Percentiles rank a stretch among this genome's conserved stretches.
phyloP scores from a whole-genome alignment of 345 rosid genomes.

The Cardamine chenopodiifolia region DNA sequence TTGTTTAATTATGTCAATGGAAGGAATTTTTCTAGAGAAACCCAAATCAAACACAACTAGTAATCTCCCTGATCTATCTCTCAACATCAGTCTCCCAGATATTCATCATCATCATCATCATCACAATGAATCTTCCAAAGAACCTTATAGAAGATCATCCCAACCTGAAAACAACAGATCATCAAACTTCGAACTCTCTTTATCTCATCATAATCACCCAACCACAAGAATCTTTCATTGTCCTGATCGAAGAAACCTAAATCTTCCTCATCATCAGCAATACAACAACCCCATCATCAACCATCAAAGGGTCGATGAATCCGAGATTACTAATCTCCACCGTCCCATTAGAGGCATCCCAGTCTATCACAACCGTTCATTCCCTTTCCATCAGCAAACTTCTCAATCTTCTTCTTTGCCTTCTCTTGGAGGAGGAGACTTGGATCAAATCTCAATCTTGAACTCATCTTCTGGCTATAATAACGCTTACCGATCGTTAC shows the following conservation, averaged over 20 bases:
- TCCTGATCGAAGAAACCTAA: slow-evolving; percentile 36
- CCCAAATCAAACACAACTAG: slow-evolving; percentile 45
- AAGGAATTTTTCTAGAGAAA: slow-evolving; percentile 58
- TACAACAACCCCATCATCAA: slow-evolving; percentile 34
- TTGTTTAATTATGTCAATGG: slow-evolving; percentile 49
- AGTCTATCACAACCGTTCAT: slow-evolving; percentile 70
- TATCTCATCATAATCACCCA: slow-evolving; percentile 38
- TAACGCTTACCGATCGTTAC: slow-evolving; percentile 46
- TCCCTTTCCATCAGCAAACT: slow-evolving; percentile 64
- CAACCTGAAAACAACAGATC: slow-evolving; percentile 32
- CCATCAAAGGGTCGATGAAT: slow-evolving; percentile 39
- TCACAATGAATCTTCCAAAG: slow-evolving; percentile 37
- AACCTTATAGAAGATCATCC: slow-evolving; percentile 30
- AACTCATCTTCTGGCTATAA: slow-evolving; percentile 46
- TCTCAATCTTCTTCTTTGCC: slow-evolving; percentile 49
- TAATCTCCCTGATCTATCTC: slow-evolving; percentile 67
- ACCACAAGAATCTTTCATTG: slow-evolving; percentile 36
- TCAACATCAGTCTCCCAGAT: slow-evolving; percentile 70
- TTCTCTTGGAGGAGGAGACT: slow-evolving; percentile 50
- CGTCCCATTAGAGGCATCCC: slow-evolving; percentile 86
- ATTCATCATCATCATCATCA: slow-evolving; percentile 31
- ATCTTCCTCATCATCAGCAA: slow-evolving; percentile 38
- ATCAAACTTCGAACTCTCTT: slow-evolving; percentile 42
- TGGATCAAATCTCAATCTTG: slow-evolving; percentile 58
- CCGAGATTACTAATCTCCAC: slow-evolving; percentile 42